phyloP scores from a whole-genome alignment of 495 filamentous ascomycete species.

The Aspergillus taichungensis region DNA sequence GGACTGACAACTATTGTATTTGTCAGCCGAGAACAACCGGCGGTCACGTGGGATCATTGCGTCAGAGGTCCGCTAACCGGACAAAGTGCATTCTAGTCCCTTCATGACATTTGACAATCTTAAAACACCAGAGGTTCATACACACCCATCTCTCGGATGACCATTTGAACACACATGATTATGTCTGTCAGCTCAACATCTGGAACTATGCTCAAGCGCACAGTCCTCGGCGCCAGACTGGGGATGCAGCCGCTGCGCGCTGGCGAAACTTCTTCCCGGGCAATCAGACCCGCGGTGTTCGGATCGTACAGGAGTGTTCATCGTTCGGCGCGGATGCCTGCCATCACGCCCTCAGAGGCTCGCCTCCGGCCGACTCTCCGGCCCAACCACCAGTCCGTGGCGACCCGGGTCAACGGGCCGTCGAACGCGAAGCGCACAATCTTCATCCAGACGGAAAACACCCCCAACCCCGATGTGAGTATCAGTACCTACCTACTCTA shows the following conservation, averaged over 20 bases:
- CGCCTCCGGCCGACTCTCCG: slow-evolving; percentile 39
- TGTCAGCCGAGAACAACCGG: slow-evolving; percentile 19
- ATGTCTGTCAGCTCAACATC: slow-evolving; percentile 31
- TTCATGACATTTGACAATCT: not conserved
- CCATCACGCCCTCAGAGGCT: slow-evolving; percentile 41
- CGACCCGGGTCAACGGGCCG: slow-evolving; percentile 24
- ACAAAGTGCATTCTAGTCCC: slow-evolving; percentile 5
- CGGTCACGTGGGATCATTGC: slow-evolving; percentile 31
- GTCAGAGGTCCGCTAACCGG: slow-evolving; percentile 23
- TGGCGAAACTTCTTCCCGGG: slow-evolving; percentile 17
- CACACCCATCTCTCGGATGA: too few relatives aligned
- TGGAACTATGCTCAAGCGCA: slow-evolving; percentile 27
- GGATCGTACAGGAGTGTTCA: slow-evolving; percentile 26
- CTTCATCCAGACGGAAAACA: slow-evolving; percentile 94
- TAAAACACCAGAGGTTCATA: too few relatives aligned
- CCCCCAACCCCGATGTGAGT: slow-evolving; percentile 79
- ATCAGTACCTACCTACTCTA: not conserved
- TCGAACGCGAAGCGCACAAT: slow-evolving; percentile 58
- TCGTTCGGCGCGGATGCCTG: slow-evolving; percentile 34
- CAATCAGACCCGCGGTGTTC: slow-evolving; percentile 22
- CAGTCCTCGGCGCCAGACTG: slow-evolving; percentile 20
- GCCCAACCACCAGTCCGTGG: slow-evolving; percentile 35
- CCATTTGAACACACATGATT: not conserved
- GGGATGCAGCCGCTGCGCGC: slow-evolving; percentile 17
- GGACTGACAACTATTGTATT: slow-evolving; percentile 13